Percentiles rank a stretch among this genome's conserved stretches.
These are phyloP conservation scores for Chytridium lagenaria DNA, from an alignment of 371 early-diverging fungal genomes.

Conservation along the genomic window DNA sequence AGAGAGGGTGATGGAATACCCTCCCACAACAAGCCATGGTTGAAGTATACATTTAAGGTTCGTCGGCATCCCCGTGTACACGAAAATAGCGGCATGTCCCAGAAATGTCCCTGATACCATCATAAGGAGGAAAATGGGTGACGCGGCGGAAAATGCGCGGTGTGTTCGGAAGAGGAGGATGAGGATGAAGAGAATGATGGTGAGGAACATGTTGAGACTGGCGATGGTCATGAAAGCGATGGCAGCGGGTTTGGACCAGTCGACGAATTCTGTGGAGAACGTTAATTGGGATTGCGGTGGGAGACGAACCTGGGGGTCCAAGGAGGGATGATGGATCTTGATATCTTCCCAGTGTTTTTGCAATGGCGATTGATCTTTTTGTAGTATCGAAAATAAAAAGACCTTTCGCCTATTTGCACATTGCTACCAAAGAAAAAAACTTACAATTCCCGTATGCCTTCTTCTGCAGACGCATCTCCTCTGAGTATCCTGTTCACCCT, in stretches of 20 bases:
- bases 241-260: not conserved
- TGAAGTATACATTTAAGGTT: constrained; percentile 26
- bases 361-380: not conserved
- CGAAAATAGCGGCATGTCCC: constrained; percentile 16
- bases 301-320: not conserved
- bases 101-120: constrained; percentile 19
- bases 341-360: not conserved
- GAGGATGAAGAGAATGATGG: constrained; percentile 7
- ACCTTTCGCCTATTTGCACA: not conserved
- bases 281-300: not conserved
- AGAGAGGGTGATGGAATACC: constrained; percentile 1
- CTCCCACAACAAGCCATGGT: constrained; percentile 27
- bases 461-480: not conserved
- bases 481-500: constrained; percentile 15
- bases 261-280: not conserved
- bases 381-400: not conserved
- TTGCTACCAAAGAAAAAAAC: constrained; percentile 1
- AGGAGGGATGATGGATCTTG: not conserved
- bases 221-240: constrained; percentile 1
- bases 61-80: constrained; percentile 32
- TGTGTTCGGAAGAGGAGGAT: constrained; percentile 10
- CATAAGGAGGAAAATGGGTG: constrained; percentile 9
- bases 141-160: constrained; percentile 1
- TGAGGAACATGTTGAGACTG: not conserved
- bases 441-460: not conserved